phyloP scores from a whole-genome alignment of 2,329 filamentous ascomycete species.

The Fusarium foetens region DNA sequence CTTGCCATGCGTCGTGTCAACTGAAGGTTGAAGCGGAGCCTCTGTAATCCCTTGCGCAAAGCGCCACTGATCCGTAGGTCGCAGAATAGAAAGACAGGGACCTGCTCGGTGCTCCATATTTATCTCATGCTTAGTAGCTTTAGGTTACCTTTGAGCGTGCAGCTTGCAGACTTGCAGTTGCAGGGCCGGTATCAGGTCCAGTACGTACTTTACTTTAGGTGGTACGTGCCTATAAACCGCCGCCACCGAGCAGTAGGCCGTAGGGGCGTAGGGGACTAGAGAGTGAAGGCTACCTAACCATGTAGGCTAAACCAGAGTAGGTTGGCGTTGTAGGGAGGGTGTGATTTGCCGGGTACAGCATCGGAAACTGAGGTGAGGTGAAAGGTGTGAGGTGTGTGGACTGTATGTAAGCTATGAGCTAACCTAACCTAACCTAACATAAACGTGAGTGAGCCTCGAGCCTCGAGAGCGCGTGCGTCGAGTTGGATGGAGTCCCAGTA shows the following conservation, averaged over 20 bases:
- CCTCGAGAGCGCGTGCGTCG: conserved; percentile 25
- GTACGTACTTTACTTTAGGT: conserved; percentile 31
- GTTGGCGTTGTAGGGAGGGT: conserved; percentile 12
- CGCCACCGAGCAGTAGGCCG: conserved; percentile 9
- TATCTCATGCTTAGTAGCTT: conserved; percentile 34
- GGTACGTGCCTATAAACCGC: conserved; percentile 28
- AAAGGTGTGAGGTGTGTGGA: background rate
- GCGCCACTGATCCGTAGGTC: conserved; percentile 38
- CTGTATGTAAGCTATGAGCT: conserved; percentile 8
- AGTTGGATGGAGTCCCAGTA: conserved; percentile 7
- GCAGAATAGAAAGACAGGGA: conserved; percentile 28
- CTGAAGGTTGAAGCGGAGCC: conserved; percentile 36
- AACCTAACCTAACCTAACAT: background rate
- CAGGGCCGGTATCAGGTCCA: background rate
- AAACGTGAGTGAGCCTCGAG: conserved; percentile 2
- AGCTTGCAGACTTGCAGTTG: background rate
- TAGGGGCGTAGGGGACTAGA: background rate
- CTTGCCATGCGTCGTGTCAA: conserved; percentile 17
- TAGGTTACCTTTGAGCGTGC: background rate
- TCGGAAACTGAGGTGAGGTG: conserved; percentile 29
- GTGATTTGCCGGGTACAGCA: conserved; percentile 32
- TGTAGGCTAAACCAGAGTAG: background rate
- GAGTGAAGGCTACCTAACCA: background rate
- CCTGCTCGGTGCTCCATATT: conserved; percentile 35
- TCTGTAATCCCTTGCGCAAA: conserved; percentile 42